Evolutionary conservation across 1,139 yeast genomes (phyloP).

Genomic region (Waltiozyma sp.): DNA sequence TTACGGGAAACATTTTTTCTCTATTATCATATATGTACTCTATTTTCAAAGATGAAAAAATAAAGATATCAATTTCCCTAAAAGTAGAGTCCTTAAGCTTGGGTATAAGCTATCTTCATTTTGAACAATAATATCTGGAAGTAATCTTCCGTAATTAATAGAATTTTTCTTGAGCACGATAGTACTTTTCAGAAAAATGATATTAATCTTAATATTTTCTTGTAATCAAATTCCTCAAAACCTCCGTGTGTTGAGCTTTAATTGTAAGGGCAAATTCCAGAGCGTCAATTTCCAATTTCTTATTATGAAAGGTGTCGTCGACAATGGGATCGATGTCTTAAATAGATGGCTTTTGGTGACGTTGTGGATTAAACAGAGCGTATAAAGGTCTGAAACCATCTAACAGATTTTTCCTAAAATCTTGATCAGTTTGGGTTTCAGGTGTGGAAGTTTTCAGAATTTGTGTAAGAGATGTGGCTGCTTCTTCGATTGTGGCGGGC

Average conservation of each 20-base stretch:
- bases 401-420: slow-evolving; percentile 56
- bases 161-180: slow-evolving; percentile 80
- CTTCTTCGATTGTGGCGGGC: slow-evolving; percentile 17
- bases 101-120: slow-evolving; percentile 52
- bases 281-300: slow-evolving; percentile 24
- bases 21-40: too few species aligned
- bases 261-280: slow-evolving; percentile 32
- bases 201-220: slow-evolving; percentile 58
- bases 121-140: slow-evolving; percentile 66
- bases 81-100: slow-evolving; percentile 58
- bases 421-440: slow-evolving; percentile 55
- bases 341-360: slow-evolving; percentile 9
- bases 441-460: slow-evolving; percentile 40
- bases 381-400: slow-evolving; percentile 42
- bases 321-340: slow-evolving; percentile 17
- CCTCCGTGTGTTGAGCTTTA: slow-evolving; percentile 45
- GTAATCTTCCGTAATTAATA: slow-evolving; percentile 56
- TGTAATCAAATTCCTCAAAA: slow-evolving; percentile 46
- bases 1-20: neutral
- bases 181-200: slow-evolving; percentile 51
- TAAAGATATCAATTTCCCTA: slow-evolving; percentile 56
- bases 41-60: too few species aligned
- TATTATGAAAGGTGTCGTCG: slow-evolving; percentile 20
- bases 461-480: slow-evolving; percentile 30
- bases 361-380: slow-evolving; percentile 21